These are phyloP conservation scores for Panus rudis DNA, from an alignment of 768 basidiomycete species.

Conservation along the genomic window DNA sequence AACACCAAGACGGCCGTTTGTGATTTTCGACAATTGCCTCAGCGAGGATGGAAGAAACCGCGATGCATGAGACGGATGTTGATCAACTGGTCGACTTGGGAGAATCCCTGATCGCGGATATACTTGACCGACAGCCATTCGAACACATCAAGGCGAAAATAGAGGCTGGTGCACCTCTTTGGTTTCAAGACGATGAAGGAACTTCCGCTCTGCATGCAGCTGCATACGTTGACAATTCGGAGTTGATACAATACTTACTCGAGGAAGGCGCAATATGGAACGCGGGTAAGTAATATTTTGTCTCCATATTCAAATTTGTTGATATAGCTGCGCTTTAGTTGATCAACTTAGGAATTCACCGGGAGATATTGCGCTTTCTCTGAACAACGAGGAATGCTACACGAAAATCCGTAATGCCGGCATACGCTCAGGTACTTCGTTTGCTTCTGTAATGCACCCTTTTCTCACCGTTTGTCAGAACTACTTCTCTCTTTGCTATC, in stretches of 20 bases:
- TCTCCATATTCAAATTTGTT: background rate
- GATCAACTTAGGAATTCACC: slow-evolving; percentile 79
- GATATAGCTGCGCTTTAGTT: slow-evolving; percentile 37
- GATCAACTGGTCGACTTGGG: too few relatives aligned
- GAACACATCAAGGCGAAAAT: slow-evolving; percentile 43
- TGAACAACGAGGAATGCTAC: slow-evolving; percentile 74
- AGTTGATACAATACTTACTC: slow-evolving; percentile 62
- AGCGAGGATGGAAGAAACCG: too few relatives aligned
- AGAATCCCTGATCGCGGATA: too few relatives aligned
- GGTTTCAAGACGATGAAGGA: slow-evolving; percentile 83
- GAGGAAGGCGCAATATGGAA: slow-evolving; percentile 91
- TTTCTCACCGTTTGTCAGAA: slow-evolving; percentile 36
- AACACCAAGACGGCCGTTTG: too few relatives aligned
- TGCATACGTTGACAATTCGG: slow-evolving; percentile 59
- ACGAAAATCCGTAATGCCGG: slow-evolving; percentile 84
- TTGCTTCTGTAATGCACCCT: slow-evolving; percentile 10
- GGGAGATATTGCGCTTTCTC: slow-evolving; percentile 83
- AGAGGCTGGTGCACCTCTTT: slow-evolving; percentile 68
- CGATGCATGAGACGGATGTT: too few relatives aligned
- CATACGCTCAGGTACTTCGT: slow-evolving; percentile 69
- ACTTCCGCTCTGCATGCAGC: slow-evolving; percentile 85
- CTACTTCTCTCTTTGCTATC: slow-evolving; percentile 61
- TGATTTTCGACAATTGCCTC: too few relatives aligned
- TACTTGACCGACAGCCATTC: slow-evolving; percentile 42
- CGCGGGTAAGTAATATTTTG: slow-evolving; percentile 42